Conservation (phyloP, 495 filamentous ascomycete genomes). For the Neurospora terricola region DNA sequence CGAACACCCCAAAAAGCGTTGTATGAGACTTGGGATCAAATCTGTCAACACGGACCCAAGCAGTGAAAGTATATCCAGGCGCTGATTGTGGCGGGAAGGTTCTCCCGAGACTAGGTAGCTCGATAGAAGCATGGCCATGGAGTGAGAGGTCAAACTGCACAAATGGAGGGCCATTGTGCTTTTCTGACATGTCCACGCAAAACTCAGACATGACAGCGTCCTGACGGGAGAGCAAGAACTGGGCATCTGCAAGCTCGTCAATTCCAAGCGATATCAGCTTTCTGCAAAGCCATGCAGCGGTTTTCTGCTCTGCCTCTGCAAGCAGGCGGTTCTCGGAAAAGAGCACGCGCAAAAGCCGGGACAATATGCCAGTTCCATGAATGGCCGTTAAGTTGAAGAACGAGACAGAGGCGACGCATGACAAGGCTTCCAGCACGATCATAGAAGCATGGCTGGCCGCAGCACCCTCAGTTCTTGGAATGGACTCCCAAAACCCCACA, state of each 20-base stretch:
- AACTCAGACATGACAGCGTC: slow-evolving; percentile 58
- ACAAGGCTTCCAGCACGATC: slow-evolving; percentile 46
- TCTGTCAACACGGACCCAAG: slow-evolving; percentile 78
- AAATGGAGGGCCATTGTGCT: slow-evolving; percentile 65
- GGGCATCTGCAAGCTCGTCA: slow-evolving; percentile 65
- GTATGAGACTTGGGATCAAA: slow-evolving; percentile 83
- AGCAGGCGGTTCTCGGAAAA: slow-evolving; percentile 42
- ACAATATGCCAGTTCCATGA: slow-evolving; percentile 68
- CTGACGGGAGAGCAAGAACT: slow-evolving; percentile 57
- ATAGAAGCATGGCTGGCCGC: slow-evolving; percentile 43
- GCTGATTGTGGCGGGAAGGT: slow-evolving; percentile 67
- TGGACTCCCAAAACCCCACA: slow-evolving; percentile 54
- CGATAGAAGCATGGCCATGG: slow-evolving; percentile 79
- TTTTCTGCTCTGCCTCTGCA: slow-evolving; percentile 40
- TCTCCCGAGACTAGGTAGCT: slow-evolving; percentile 71
- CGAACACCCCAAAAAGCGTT: slow-evolving; percentile 92
- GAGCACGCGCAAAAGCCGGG: slow-evolving; percentile 56
- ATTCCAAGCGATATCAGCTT: slow-evolving; percentile 59
- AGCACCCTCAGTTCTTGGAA: slow-evolving; percentile 35
- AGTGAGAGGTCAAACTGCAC: slow-evolving; percentile 90
- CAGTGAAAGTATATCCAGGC: slow-evolving; percentile 75
- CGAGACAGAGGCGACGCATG: slow-evolving; percentile 46
- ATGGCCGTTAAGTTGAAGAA: slow-evolving; percentile 66
- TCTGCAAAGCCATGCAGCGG: slow-evolving; percentile 50
- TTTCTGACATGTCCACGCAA: slow-evolving; percentile 60